phyloP scores from a whole-genome alignment of 768 basidiomycete species.

The Boletus barrowsii region DNA sequence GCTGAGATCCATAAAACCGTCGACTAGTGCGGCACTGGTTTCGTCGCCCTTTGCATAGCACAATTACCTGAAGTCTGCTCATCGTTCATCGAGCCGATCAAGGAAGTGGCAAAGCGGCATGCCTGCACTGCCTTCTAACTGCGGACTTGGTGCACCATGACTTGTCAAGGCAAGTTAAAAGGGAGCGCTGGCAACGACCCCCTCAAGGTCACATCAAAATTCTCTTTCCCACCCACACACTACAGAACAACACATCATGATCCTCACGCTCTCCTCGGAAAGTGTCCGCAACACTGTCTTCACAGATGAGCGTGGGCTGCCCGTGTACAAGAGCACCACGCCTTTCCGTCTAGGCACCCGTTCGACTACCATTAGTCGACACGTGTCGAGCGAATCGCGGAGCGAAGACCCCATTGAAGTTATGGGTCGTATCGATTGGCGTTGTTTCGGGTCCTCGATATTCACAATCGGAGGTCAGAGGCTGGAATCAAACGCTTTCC shows the following conservation, averaged over 20 bases:
- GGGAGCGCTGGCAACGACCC: background rate
- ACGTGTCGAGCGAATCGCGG: background rate
- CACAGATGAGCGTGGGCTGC: conserved; percentile 26
- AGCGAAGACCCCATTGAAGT: conserved; percentile 22
- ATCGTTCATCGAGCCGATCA: background rate
- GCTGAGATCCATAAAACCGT: no score
- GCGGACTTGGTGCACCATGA: background rate
- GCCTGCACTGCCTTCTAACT: background rate
- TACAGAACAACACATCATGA: conserved; percentile 12
- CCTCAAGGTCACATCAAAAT: background rate
- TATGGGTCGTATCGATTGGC: conserved; percentile 35
- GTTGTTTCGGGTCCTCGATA: conserved; percentile 25
- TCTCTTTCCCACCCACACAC: background rate
- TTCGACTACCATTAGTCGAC: conserved; percentile 20
- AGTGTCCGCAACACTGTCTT: conserved; percentile 26
- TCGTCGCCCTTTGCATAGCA: background rate
- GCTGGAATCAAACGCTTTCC: conserved; percentile 23
- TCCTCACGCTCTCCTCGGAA: conserved; percentile 25
- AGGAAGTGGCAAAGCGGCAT: background rate
- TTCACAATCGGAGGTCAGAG: conserved; percentile 29
- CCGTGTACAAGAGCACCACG: conserved; percentile 25
- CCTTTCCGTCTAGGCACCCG: conserved; percentile 18
- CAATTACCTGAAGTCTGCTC: background rate
- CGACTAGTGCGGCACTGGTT: background rate
- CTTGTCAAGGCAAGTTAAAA: conserved; percentile 3